These are phyloP conservation scores for Lactarius evosmus DNA, from an alignment of 768 basidiomycete species.

Conservation along the genomic window DNA sequence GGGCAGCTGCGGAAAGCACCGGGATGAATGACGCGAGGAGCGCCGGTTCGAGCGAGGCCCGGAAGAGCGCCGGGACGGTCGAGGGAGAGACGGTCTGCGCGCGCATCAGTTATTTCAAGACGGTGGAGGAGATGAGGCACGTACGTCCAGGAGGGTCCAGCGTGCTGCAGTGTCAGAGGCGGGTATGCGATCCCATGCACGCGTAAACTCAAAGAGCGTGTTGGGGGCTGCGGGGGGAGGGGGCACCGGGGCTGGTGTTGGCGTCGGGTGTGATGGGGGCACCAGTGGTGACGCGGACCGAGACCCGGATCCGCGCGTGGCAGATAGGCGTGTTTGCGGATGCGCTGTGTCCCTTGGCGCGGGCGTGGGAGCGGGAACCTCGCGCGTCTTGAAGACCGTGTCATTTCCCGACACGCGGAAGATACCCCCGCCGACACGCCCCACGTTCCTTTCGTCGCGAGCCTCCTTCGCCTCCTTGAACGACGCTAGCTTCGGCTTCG, in stretches of 20 bases:
- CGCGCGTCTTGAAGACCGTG: slow-evolving; percentile 48
- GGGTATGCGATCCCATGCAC: slow-evolving; percentile 49
- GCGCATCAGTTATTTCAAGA: background rate
- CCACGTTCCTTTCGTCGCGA: slow-evolving; percentile 41
- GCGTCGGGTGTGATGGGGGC: slow-evolving; percentile 6
- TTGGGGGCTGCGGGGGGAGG: slow-evolving; percentile 34
- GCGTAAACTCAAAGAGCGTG: slow-evolving; percentile 58
- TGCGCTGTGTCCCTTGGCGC: background rate
- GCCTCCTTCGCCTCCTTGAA: slow-evolving; percentile 60
- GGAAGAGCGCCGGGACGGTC: slow-evolving; percentile 59
- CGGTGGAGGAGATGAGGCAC: slow-evolving; percentile 30
- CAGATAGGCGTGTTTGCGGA: background rate
- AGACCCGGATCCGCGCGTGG: background rate
- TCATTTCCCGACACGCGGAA: slow-evolving; percentile 62
- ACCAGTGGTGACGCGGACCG: slow-evolving; percentile 8
- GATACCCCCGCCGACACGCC: slow-evolving; percentile 65
- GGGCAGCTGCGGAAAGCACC: slow-evolving; percentile 42
- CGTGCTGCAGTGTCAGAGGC: slow-evolving; percentile 40
- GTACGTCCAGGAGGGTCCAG: slow-evolving; percentile 59
- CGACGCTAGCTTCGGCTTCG: slow-evolving; percentile 33
- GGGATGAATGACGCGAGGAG: slow-evolving; percentile 57
- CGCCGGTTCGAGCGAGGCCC: slow-evolving; percentile 65
- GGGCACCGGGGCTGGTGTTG: slow-evolving; percentile 28
- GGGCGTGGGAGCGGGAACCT: slow-evolving; percentile 5
- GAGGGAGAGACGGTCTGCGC: slow-evolving; percentile 52